A percentile compares a stretch with the other conserved stretches of the same genome.
Evolutionary conservation across 1,284 basidiomycete genomes (phyloP).

Genomic region (Cutaneotrichosporon daszewskae): DNA sequence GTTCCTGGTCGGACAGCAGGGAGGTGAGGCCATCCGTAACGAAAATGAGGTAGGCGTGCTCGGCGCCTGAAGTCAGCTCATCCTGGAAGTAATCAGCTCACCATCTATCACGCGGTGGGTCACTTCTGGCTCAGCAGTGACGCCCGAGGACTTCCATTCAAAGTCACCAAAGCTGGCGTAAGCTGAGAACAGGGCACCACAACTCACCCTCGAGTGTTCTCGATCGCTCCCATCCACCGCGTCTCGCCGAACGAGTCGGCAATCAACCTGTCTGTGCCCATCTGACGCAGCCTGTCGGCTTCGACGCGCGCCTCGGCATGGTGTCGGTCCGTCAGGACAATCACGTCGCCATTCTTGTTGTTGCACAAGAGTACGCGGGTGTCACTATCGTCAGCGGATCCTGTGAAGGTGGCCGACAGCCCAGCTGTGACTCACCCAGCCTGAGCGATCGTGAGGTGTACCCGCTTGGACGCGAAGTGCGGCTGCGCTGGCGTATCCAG

Average conservation of each 20-base stretch:
- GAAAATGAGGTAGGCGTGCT: conserved; percentile 73
- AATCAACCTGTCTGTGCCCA: conserved; percentile 69
- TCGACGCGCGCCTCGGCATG: conserved; percentile 87
- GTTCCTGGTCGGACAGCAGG: conserved; percentile 85
- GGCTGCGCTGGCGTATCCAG: conserved; percentile 67
- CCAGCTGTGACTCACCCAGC: conserved; percentile 69
- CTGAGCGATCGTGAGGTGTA: conserved; percentile 83
- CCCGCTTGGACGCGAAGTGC: conserved; percentile 66
- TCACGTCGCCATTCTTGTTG: conserved; percentile 63
- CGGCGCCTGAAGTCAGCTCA: conserved; percentile 49
- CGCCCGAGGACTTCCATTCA: conserved; percentile 80
- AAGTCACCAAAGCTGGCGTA: conserved; percentile 74
- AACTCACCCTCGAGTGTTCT: conserved; percentile 79
- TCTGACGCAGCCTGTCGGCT: conserved; percentile 72
- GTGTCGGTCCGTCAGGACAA: conserved; percentile 82
- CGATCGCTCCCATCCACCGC: conserved; percentile 92
- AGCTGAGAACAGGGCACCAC: not conserved
- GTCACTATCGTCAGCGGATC: conserved; percentile 55
- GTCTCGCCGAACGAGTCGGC: conserved; percentile 95
- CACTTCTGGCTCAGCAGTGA: conserved; percentile 95
- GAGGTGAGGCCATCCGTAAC: conserved; percentile 89
- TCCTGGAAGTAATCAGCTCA: conserved; percentile 48
- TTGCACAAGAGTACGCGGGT: conserved; percentile 81
- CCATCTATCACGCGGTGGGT: conserved; percentile 66
- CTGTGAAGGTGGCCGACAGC: not conserved